Evolutionary conservation across 768 basidiomycete genomes (phyloP), one percentile per base, ranked within the genome.

Genomic region (Lentinula sp.): DNA sequence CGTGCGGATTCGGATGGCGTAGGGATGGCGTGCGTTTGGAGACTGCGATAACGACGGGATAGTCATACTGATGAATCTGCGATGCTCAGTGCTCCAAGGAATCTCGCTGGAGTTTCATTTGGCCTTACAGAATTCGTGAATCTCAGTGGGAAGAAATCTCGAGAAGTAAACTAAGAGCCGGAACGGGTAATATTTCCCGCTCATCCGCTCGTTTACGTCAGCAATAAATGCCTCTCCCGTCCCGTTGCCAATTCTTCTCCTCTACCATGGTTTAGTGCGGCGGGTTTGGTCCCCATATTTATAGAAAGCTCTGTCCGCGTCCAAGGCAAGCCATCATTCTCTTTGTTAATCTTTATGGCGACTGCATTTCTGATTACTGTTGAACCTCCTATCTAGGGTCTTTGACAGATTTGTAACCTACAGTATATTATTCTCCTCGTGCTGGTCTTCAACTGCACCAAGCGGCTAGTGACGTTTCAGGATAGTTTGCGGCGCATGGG

Each of bases 321-420:
- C n/a, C 10, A 7, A 21, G 18, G 46, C n/a, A 15, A n/a, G 16
- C 2, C 9, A 48, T 21, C 28, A 48, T 48, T 21, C 46, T 21
- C 21, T 48, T n/a, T 48, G 42, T 16, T 23, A 23, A 48, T 48
- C 21, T 48, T 48, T n/a, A n/a, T 48, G 21, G 21, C 18, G 8
- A 28, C 46, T 11, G 21, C 9, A 48, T 23, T 48, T 48, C 46
- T 48, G 46, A 48, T 48, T 21, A 21, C 21, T 23, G 2, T 43
- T 37, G 40, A 56, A 56, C 39, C 55, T 56, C 59, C 59, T 60
- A 60, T 51, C 39, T n/a, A 56, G 59, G 28, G 35, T 46, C 21
- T 43, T 34, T 60, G 39, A 43, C 31, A 35, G 55, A 62, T 59
- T 49, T 37, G 57, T 59, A 35, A 49, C 31, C 31, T 34, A 7